Base-by-base conservation (phyloP, 2,329 filamentous ascomycete species). In the Penicillium oxalicum region DNA sequence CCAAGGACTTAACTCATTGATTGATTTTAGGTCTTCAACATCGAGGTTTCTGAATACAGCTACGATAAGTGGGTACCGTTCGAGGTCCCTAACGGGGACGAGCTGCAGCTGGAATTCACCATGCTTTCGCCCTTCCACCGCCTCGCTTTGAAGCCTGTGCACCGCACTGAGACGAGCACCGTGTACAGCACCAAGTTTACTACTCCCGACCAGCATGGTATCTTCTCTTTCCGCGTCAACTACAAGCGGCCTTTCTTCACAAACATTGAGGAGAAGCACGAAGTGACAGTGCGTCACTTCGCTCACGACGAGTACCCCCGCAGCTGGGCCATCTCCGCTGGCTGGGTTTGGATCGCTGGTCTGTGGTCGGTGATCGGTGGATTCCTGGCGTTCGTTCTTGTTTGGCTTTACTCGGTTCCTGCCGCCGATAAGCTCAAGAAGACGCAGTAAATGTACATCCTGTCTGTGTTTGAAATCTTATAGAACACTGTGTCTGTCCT, bases 121-220 rank as follows among this genome's bases (percentile, higher is more conserved):
- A 98, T 97, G 93, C 86, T 98, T 40, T 96, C 91, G 1, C 91
- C 93, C 48, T 97, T 96, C 82, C 86, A 96, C 74, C 91, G 93
- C 37, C 79, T 97, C 32, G 77, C 83, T 51, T 83, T 98, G 29
- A 61, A 74, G 7, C 79, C 81, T 11, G 68, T 76, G 8, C 70
- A 72, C 29, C 76, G 76, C 26, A 85, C 83, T 1, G 70, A 77
- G 47, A 84, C 88, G 61, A 82, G 83, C 55, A 84, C 87, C 43
- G 78, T 87, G 53, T 98, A 85, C 76, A 78, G 79, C 54, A 78
- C 81, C 40, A 78, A 81, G 25, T 96, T 98, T 73, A 86, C 78
- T 55, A 80, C 91, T 4, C 93, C 93, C 4, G 93, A 98, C 69
- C 93, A 98, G 73, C 93, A 98, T 74, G 93, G 93, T 66, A 96